Evolutionary conservation across 2,329 filamentous ascomycete genomes (phyloP), one percentile per base, ranked within the genome.

Genomic region (Purpureocillium lavendulum): DNA sequence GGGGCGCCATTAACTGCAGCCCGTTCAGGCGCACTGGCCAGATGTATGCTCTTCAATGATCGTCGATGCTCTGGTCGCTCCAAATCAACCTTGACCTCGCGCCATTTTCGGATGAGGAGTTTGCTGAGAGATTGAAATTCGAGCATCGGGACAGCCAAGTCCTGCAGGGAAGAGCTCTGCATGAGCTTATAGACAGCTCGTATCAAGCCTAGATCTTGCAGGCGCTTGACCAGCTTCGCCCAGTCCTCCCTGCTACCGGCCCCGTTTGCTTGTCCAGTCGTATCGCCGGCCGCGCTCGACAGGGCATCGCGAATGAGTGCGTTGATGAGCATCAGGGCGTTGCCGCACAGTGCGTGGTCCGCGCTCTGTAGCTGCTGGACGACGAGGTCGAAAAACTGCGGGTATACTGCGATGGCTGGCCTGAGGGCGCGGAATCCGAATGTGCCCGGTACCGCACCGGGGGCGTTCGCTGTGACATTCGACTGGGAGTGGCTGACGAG

Each of bases 51-150:
- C 58, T 94, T 92, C 44, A 98, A 70, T 1, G 88, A 87, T 46
- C 88, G 73, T 49, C 90, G 75, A 57, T 98, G 92, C 49, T 98
- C 92, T 3, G 87, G 75, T 46, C 85, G 80, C 53, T 96, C 88
- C 43, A 94, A 59, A 51, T 97, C 87, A 14, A 98, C 82, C 36
- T 73, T 71, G 14, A 95, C 80, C 52, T 92, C 84, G 50, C 80
- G 80, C 92, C 92, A 98, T 56, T 87, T 92, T 50, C 82, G 73
- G 49, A 96, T 66, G 45, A 97, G 66, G 38, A 94, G 73, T 63
- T 96, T 97, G 12, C 87, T 94, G 55, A 97, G 68, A 3, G 80
- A 82, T 64, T 98, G 92, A 47, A 97, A 98, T 58, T 98, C 92
- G 30, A 97, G 67, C 39, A 97, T 69, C 11, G 92, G 88, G 53